A percentile compares a stretch with the other conserved stretches of the same genome.
Conservation (phyloP, 306 rosid genomes). For the Sesbania bispinosa region DNA sequence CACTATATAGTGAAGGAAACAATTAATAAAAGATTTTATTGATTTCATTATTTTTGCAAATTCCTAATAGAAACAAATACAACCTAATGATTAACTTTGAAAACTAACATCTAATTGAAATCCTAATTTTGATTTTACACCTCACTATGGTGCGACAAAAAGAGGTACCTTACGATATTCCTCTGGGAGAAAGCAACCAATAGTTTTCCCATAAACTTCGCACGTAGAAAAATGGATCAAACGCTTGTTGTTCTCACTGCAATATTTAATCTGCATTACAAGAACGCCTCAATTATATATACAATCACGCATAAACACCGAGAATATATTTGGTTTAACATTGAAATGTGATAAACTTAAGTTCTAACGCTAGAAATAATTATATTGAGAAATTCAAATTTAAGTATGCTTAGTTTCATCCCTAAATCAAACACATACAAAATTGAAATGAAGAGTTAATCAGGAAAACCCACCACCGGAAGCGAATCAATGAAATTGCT, state of each 20-base stretch:
- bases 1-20: neutral
- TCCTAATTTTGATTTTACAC: neutral
- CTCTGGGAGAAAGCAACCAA: slow-evolving; percentile 76
- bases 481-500: slow-evolving; percentile 84
- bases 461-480: slow-evolving; percentile 61
- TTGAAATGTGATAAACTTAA: too few relatives aligned
- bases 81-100: neutral
- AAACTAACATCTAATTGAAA: neutral
- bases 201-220: slow-evolving; percentile 84
- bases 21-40: too few relatives aligned
- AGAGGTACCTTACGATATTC: slow-evolving; percentile 69
- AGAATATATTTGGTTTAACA: too few relatives aligned
- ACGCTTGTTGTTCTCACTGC: slow-evolving; percentile 67
- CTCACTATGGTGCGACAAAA: neutral
- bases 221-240: slow-evolving; percentile 89
- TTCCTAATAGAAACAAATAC: neutral
- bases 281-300: neutral
- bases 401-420: too few relatives aligned
- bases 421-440: too few relatives aligned
- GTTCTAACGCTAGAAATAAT: too few relatives aligned
- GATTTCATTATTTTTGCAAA: neutral
- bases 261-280: slow-evolving; percentile 59
- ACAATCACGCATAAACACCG: neutral
- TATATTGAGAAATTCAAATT: too few relatives aligned
- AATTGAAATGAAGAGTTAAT: neutral